Percentiles rank a stretch among this genome's conserved stretches.
phyloP scores from a whole-genome alignment of 768 basidiomycete genomes.

The Macrolepiota fuliginosa region DNA sequence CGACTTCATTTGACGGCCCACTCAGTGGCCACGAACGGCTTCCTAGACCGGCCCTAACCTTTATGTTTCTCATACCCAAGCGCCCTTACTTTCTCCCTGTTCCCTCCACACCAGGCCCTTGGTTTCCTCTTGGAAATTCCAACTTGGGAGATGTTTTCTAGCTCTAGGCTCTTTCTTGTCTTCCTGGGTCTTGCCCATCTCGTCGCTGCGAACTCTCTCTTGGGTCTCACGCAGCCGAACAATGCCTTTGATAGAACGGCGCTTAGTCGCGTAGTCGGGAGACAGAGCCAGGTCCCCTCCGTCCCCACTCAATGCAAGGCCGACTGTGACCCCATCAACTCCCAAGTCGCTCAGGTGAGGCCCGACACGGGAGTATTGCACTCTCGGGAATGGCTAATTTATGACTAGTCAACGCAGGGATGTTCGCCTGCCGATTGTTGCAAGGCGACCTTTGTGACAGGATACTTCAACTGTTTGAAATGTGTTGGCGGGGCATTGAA shows the following conservation, averaged over 20 bases:
- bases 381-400: background rate
- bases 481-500: slow-evolving; percentile 29
- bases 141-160: background rate
- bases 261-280: slow-evolving; percentile 5
- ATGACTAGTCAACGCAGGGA: background rate
- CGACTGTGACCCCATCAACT: slow-evolving; percentile 28
- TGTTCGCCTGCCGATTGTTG: slow-evolving; percentile 24
- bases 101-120: background rate
- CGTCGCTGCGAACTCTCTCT: background rate
- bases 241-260: background rate
- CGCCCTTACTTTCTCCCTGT: background rate
- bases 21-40: background rate
- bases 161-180: background rate
- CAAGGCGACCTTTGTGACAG: slow-evolving; percentile 24
- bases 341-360: slow-evolving; percentile 20
- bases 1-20: background rate
- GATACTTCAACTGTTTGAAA: slow-evolving; percentile 31
- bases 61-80: background rate
- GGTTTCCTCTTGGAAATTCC: background rate
- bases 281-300: slow-evolving; percentile 19
- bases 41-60: slow-evolving; percentile 5
- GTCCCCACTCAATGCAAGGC: slow-evolving; percentile 31
- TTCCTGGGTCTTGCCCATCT: background rate
- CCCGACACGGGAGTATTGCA: background rate
- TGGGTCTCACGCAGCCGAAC: slow-evolving; percentile 1